Conservation (phyloP, 2,329 filamentous ascomycete species). For the Camillea tinctor region DNA sequence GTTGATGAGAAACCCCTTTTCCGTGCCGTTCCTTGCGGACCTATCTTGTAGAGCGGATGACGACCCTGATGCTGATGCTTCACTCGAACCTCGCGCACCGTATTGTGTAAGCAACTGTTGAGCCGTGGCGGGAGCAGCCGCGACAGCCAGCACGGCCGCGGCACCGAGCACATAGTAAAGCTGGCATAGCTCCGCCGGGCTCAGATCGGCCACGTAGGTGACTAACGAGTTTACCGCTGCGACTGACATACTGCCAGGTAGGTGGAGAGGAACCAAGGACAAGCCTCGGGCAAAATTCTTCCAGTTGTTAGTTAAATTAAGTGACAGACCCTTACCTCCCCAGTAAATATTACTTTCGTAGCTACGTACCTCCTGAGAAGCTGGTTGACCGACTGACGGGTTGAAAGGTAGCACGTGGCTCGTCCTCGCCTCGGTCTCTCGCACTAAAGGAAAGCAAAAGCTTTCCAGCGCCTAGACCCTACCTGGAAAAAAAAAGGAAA, state of each 20-base stretch:
- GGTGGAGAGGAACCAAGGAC: neutral
- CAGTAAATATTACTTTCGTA: neutral
- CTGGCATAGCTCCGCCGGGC: slow-evolving; percentile 40
- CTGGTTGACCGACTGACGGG: neutral
- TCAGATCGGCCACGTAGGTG: slow-evolving; percentile 14
- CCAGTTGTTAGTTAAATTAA: neutral
- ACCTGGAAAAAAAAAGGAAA: neutral
- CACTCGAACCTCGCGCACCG: slow-evolving; percentile 42
- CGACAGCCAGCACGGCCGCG: slow-evolving; percentile 40
- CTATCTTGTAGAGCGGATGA: neutral
- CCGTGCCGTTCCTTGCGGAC: neutral
- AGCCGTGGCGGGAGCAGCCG: slow-evolving; percentile 44
- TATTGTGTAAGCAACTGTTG: slow-evolving; percentile 49
- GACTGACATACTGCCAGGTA: neutral
- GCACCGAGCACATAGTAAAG: slow-evolving; percentile 46
- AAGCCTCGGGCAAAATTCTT: neutral
- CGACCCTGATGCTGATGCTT: slow-evolving; percentile 1
- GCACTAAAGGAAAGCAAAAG: neutral
- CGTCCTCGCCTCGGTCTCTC: neutral
- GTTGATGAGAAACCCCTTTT: slow-evolving; percentile 21
- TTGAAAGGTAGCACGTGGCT: neutral
- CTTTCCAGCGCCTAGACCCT: neutral
- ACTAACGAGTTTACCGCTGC: slow-evolving; percentile 1
- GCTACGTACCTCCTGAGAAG: neutral
- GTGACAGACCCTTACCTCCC: neutral